Conservation (phyloP, 108 stramenopile genomes). For the Pseudonitzschia delicatissima region DNA sequence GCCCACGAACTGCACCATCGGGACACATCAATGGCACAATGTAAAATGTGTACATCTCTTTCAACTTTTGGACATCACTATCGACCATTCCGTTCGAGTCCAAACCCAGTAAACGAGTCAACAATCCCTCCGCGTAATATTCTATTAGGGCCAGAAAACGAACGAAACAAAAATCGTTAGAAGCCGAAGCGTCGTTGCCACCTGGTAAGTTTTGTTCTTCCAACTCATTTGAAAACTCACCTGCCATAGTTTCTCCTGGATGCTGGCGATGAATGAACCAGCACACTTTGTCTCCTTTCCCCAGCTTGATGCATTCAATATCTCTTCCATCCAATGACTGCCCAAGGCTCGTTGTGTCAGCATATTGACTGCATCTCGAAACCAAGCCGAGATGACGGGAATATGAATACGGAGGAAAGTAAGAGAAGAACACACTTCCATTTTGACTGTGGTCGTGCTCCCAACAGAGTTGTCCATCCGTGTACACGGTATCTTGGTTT, state of each 20-base stretch:
- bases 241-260: slow-evolving; percentile 83
- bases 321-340: slow-evolving; percentile 69
- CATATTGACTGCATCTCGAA: slow-evolving; percentile 44
- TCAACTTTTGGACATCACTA: slow-evolving; percentile 46
- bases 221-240: slow-evolving; percentile 23
- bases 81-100: slow-evolving; percentile 33
- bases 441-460: slow-evolving; percentile 44
- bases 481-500: slow-evolving; percentile 53
- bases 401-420: slow-evolving; percentile 78
- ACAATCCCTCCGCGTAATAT: slow-evolving; percentile 55
- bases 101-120: slow-evolving; percentile 47
- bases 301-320: slow-evolving; percentile 65
- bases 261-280: slow-evolving; percentile 87
- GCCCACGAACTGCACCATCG: slow-evolving; percentile 76
- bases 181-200: background rate
- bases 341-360: slow-evolving; percentile 53
- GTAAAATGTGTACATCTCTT: slow-evolving; percentile 68
- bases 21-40: slow-evolving; percentile 87
- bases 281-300: slow-evolving; percentile 52
- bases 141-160: background rate
- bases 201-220: background rate
- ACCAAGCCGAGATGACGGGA: slow-evolving; percentile 67
- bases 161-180: background rate
- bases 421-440: slow-evolving; percentile 60
- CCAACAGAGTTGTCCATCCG: slow-evolving; percentile 63